Percentiles rank a stretch among this genome's conserved stretches.
These are phyloP conservation scores for Sisymbrium irio DNA, from an alignment of 345 rosid genomes.

Conservation along the genomic window DNA sequence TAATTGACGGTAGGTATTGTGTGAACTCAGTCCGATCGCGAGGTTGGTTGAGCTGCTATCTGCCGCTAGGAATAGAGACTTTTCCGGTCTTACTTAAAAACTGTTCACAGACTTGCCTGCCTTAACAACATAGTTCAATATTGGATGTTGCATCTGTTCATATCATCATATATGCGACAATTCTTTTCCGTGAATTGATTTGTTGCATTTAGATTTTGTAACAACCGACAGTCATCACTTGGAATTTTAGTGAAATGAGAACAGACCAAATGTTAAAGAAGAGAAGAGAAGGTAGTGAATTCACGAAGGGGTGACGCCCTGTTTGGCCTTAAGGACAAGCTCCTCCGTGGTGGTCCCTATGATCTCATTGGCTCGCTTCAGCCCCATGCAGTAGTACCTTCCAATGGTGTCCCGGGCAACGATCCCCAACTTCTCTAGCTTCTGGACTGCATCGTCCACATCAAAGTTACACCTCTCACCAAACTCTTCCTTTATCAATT, in stretches of 20 bases:
- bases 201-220: slow-evolving; percentile 8
- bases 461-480: slow-evolving; percentile 81
- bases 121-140: background rate
- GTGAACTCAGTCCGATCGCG: background rate
- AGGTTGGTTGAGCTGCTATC: slow-evolving; percentile 13
- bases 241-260: background rate
- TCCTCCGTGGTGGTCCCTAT: slow-evolving; percentile 91
- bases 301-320: slow-evolving; percentile 45
- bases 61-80: background rate
- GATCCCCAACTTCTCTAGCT: slow-evolving; percentile 82
- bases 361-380: slow-evolving; percentile 84
- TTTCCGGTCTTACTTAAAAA: background rate
- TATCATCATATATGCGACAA: background rate
- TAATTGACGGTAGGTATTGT: background rate
- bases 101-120: background rate
- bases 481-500: slow-evolving; percentile 76
- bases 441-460: slow-evolving; percentile 87
- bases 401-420: slow-evolving; percentile 82
- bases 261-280: slow-evolving; percentile 19
- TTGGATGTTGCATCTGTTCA: slow-evolving; percentile 3
- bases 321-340: slow-evolving; percentile 77
- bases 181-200: background rate
- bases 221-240: background rate
- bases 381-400: slow-evolving; percentile 63
- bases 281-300: slow-evolving; percentile 1